Evolutionary conservation across 768 basidiomycete species (phyloP).

Genomic region (Trametes punicea): DNA sequence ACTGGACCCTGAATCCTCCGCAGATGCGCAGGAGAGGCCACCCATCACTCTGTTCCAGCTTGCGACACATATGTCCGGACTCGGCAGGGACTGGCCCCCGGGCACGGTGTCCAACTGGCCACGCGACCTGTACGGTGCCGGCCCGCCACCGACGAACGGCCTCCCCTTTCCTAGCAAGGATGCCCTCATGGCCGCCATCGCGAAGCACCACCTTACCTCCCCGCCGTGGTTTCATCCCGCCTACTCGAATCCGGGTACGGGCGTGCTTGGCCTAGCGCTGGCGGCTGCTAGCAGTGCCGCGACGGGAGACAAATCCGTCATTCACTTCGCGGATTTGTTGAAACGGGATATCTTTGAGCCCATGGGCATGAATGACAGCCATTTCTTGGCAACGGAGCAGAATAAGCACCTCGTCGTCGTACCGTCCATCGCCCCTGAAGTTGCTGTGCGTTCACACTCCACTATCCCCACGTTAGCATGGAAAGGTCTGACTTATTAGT

Average conservation of each 20-base stretch:
- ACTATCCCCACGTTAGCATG: not conserved
- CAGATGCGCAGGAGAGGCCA: conserved; percentile 31
- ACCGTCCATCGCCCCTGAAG: conserved; percentile 33
- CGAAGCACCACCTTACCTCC: conserved; percentile 37
- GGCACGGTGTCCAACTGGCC: conserved; percentile 42
- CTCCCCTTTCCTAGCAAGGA: conserved; percentile 32
- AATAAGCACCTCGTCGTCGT: conserved; percentile 40
- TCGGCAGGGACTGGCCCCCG: conserved; percentile 37
- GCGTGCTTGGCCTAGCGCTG: conserved; percentile 35
- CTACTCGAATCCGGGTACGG: conserved; percentile 41
- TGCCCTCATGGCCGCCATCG: conserved; percentile 35
- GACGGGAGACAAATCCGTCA: not conserved
- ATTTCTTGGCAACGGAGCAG: conserved; percentile 39
- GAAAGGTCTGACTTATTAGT: not conserved
- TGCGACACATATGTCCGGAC: conserved; percentile 31
- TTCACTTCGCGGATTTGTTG: conserved; percentile 39
- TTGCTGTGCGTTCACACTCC: conserved; percentile 31
- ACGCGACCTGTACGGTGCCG: conserved; percentile 25
- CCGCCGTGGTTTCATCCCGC: conserved; percentile 42
- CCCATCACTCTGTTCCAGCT: conserved; percentile 30
- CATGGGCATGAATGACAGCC: conserved; percentile 42
- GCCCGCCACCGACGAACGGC: conserved; percentile 31
- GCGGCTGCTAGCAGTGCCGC: conserved; percentile 31
- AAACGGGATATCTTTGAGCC: conserved; percentile 48
- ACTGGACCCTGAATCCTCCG: conserved; percentile 6